phyloP scores from a whole-genome alignment of 169 alveolate genomes.

The Eimeria acervulina region DNA sequence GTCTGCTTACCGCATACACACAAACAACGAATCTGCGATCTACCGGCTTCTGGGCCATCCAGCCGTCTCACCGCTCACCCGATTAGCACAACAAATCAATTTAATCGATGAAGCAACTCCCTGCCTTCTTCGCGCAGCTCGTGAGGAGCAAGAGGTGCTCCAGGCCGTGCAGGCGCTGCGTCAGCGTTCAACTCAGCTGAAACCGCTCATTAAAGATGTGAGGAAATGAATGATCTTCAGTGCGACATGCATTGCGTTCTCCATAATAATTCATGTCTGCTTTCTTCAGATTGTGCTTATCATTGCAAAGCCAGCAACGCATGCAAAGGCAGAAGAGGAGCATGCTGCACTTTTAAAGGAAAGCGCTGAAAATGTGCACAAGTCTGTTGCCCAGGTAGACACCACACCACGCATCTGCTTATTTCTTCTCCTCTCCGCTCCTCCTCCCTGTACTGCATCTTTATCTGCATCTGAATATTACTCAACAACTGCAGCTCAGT shows the following conservation, averaged over 20 bases:
- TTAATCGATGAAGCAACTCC: slow-evolving; percentile 9
- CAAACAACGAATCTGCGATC: background rate
- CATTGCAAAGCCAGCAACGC: slow-evolving; percentile 7
- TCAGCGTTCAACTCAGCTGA: background rate
- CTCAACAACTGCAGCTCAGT: background rate
- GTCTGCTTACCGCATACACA: slow-evolving; percentile 7
- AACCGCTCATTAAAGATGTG: slow-evolving; percentile 18
- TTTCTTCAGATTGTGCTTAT: background rate
- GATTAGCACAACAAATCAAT: slow-evolving; percentile 4
- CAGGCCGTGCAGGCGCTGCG: background rate
- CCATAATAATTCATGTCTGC: background rate
- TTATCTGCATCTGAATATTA: background rate
- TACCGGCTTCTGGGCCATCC: slow-evolving; percentile 53
- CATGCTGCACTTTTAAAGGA: background rate
- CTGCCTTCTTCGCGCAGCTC: background rate
- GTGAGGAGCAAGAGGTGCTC: background rate
- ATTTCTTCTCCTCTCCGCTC: background rate
- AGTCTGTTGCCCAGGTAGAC: slow-evolving; percentile 50
- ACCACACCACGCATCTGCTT: too few relatives aligned
- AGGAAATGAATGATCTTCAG: background rate
- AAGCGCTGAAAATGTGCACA: background rate
- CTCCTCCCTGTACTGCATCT: background rate
- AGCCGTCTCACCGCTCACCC: background rate
- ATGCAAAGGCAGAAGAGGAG: slow-evolving; percentile 1
- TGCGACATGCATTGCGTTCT: background rate